These are phyloP conservation scores for Purpureocillium takamizusanense DNA, from an alignment of 2,329 filamentous ascomycete species.

Conservation along the genomic window DNA sequence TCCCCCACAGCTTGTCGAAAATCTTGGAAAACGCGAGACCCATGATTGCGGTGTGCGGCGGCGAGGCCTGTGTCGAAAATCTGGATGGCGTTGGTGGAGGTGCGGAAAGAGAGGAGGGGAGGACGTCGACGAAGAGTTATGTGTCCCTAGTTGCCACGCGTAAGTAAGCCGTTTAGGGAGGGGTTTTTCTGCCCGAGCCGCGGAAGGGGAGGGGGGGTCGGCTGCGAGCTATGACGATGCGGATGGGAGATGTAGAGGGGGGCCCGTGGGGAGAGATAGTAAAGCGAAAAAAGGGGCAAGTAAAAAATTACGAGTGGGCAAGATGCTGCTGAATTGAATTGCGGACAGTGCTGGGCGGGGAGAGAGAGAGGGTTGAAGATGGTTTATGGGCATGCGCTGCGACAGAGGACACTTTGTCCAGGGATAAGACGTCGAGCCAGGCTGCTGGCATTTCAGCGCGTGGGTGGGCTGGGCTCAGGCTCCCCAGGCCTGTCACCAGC, in stretches of 20 bases:
- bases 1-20: constrained; percentile 93
- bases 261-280: neutral
- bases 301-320: neutral
- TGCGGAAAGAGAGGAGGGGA: constrained; percentile 9
- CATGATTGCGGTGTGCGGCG: constrained; percentile 62
- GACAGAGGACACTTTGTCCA: constrained; percentile 15
- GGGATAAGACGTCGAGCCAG: constrained; percentile 4
- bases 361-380: neutral
- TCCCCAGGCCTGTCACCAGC: neutral
- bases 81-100: constrained; percentile 4
- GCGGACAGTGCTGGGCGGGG: neutral
- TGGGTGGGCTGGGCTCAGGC: constrained; percentile 7
- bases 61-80: constrained; percentile 15
- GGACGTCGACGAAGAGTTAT: constrained; percentile 7
- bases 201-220: neutral
- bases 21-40: constrained; percentile 96
- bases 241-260: neutral
- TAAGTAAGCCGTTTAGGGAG: constrained; percentile 11
- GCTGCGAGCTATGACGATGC: no score
- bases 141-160: constrained; percentile 19
- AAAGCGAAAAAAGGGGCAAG: neutral
- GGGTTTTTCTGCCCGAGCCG: constrained; percentile 12
- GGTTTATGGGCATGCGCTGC: constrained; percentile 6
- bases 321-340: neutral
- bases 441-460: constrained; percentile 9